Base-by-base conservation (phyloP, 345 rosid species). In the Stellera chamaejasme region DNA sequence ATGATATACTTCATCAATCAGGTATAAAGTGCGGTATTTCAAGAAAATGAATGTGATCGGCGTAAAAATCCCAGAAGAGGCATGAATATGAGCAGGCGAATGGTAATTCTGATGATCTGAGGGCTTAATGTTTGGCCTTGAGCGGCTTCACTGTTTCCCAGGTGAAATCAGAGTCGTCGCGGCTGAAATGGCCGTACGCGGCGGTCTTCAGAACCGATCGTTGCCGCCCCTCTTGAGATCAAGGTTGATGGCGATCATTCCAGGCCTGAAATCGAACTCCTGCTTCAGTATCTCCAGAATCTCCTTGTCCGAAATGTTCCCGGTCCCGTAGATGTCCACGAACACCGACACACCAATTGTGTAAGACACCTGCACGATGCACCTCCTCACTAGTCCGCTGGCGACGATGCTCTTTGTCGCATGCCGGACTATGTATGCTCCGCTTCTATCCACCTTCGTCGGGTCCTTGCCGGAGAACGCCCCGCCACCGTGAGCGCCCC, bases 401-500 rank as follows among this genome's bases (percentile, higher is more conserved):
- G 87, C 79, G 4, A 78, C 83, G 28, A 78, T 69, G 60, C 83
- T 78, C 72, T 81, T 81, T 0, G 81, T 83, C n/a, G 83, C 87
- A 55, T 81, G 83, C 62, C 79, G 79, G 5, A 83, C 91, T 2
- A 87, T 79, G 75, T 84, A 87, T 2, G 91, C 91, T 0, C 91
- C 88, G 32, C 88, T 87, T 56, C 95, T 75, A 27, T 87, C 95
- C 23, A 87, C 88, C 76, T 83, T 83, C 39, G 83, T 86, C 0
- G 88, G 90, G 68, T 86, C 95, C 48, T 86, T 86, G 1, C 95
- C 88, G 0, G 90, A 81, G 84, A 86, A 86, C 23, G 95, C 85
- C n/a, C 90, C 95, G 1, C 88, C 95, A 51, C 88, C 86, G 23
- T 79, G 95, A 27, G 95, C 95, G 9, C 90, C 90, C 90, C 88